phyloP scores from a whole-genome alignment of 805 yeast genomes.

The Nakazawaea molendinolei region DNA sequence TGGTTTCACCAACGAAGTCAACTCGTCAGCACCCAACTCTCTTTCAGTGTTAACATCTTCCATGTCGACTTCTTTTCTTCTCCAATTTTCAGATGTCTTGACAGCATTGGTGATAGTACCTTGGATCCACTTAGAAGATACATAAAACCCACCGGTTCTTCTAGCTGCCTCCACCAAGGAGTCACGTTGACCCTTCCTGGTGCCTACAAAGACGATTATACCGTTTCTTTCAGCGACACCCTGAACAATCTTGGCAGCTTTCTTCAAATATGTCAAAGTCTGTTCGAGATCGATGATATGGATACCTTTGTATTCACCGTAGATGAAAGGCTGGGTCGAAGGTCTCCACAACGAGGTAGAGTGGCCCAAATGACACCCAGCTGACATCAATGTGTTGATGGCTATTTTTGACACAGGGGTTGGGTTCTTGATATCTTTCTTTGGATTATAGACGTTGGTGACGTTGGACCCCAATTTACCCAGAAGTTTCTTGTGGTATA shows the following conservation, averaged over 20 bases:
- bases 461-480: slow-evolving; percentile 61
- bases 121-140: slow-evolving; percentile 85
- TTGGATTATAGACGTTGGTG: slow-evolving; percentile 63
- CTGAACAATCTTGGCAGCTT: slow-evolving; percentile 80
- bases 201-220: slow-evolving; percentile 71
- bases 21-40: slow-evolving; percentile 42
- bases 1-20: slow-evolving; percentile 64
- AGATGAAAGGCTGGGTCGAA: slow-evolving; percentile 76
- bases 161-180: slow-evolving; percentile 75
- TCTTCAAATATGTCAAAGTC: slow-evolving; percentile 66
- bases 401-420: slow-evolving; percentile 49
- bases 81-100: slow-evolving; percentile 52
- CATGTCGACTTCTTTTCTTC: slow-evolving; percentile 72
- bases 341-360: slow-evolving; percentile 74
- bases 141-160: slow-evolving; percentile 73
- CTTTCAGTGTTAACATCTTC: slow-evolving; percentile 61
- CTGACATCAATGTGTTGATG: slow-evolving; percentile 69
- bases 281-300: slow-evolving; percentile 87
- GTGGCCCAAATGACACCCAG: slow-evolving; percentile 95
- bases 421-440: slow-evolving; percentile 58
- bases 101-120: slow-evolving; percentile 87
- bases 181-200: slow-evolving; percentile 69
- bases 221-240: slow-evolving; percentile 86
- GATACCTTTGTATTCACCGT: slow-evolving; percentile 85
- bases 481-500: slow-evolving; percentile 48